Evolutionary conservation across 805 yeast species (phyloP), one percentile per base, ranked within the genome.

Genomic region (Myxozyma nipponensis): DNA sequence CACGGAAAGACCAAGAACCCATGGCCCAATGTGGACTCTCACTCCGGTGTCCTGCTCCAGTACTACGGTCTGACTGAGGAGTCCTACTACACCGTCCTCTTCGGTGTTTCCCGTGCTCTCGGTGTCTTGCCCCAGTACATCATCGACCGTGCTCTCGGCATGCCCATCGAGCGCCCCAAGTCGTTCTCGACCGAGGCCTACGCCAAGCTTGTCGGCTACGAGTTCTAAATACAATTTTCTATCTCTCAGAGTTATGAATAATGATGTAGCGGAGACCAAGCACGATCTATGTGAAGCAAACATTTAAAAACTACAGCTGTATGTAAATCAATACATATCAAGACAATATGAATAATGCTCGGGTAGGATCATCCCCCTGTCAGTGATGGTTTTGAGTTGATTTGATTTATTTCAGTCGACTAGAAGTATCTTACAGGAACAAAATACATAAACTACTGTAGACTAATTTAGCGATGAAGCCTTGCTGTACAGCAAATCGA

Each of bases 1-100:
- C 91, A 85, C 71, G 93, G 91, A 70, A 86, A 86, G 80, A 85
- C 91, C 67, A 84, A 85, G 80, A 85, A 85, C 80, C 93, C 93
- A 73, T 85, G 89, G 89, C 93, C 95, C 72, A 85, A 85, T 68
- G 95, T 85, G 60, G 95, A 85, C 73, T 83, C 93, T 47, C 88
- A 83, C 73, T 84, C 91, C 44, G 95, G 95, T 73, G 88, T 84
- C 57, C 72, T 86, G 62, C 77, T 85, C 71, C 90, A 85, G 72
- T 82, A 86, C 78, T 85, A 85, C 74, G 95, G 95, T 63, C 73
- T 85, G 66, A 83, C 84, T 49, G 88, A 85, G 76, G 81, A 81
- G 63, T 78, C 86, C 39, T 86, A 83, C 82, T 85, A 85, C 79
- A 86, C 93, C 47, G 95, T 85, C 38, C 73, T 85, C 68, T 85